phyloP scores from a whole-genome alignment of 208 protist species.

The Kentomonas sorsogonicus region DNA sequence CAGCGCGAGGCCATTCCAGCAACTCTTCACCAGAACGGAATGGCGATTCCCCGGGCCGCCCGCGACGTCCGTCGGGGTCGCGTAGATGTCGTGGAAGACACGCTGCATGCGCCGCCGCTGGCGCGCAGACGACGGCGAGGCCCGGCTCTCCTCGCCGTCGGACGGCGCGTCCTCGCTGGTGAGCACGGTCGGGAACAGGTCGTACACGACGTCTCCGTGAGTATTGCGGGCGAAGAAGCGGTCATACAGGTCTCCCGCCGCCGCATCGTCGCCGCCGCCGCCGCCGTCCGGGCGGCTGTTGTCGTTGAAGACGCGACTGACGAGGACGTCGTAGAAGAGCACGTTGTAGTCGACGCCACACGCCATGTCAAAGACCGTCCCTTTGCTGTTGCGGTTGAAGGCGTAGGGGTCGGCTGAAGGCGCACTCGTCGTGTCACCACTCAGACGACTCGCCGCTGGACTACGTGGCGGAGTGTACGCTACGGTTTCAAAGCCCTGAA shows the following conservation, averaged over 20 bases:
- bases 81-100: background rate
- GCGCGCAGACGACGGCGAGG: too few species aligned
- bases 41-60: background rate
- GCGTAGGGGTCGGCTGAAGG: too few species aligned
- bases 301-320: conserved; percentile 44
- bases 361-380: conserved; percentile 67
- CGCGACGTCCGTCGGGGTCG: background rate
- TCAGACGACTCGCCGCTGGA: too few species aligned
- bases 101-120: background rate
- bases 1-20: conserved; percentile 73
- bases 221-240: background rate
- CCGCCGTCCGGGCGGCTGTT: background rate
- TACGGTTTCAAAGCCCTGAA: too few species aligned
- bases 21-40: conserved; percentile 64
- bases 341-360: conserved; percentile 84
- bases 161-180: background rate
- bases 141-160: too few species aligned
- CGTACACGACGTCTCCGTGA: background rate
- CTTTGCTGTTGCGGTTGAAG: too few species aligned
- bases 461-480: too few species aligned
- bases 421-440: too few species aligned
- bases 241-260: background rate
- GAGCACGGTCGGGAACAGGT: background rate
- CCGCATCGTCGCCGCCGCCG: background rate
- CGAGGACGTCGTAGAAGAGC: conserved; percentile 72